Conservation (phyloP, 2,329 filamentous ascomycete genomes). For the Aplosporella prunicola region DNA sequence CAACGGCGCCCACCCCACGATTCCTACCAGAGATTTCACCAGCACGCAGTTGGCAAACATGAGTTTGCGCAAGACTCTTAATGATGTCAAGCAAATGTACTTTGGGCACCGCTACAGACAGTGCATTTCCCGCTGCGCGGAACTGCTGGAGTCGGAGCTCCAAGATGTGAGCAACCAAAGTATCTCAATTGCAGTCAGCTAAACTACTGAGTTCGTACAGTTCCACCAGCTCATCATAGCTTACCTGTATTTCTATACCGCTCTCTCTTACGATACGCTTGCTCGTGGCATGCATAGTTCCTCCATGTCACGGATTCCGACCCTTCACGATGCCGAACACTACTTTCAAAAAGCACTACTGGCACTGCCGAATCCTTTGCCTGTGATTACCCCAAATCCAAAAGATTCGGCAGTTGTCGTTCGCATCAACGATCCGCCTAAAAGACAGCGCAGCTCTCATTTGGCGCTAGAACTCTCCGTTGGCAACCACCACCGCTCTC, state of each 20-base stretch:
- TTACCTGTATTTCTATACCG: conserved; percentile 30
- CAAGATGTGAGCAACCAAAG: conserved; percentile 1
- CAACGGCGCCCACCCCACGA: too few relatives aligned
- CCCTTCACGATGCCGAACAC: conserved; percentile 26
- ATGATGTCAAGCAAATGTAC: conserved; percentile 10
- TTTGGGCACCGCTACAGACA: conserved; percentile 27
- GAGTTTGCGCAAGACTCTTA: conserved; percentile 7
- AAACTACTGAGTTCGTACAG: conserved; percentile 15
- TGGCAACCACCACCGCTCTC: too few relatives aligned
- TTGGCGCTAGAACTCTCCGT: too few relatives aligned
- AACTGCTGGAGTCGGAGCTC: conserved; percentile 16
- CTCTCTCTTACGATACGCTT: conserved; percentile 27
- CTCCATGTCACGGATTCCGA: conserved; percentile 19
- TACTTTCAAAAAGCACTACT: conserved; percentile 25
- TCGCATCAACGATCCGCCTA: too few relatives aligned
- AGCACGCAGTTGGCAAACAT: too few relatives aligned
- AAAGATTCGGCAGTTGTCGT: too few relatives aligned
- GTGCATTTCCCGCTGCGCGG: conserved; percentile 22
- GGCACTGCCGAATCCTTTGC: conserved; percentile 12
- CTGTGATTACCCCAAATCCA: neutral
- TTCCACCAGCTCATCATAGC: conserved; percentile 25
- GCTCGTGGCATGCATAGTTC: conserved; percentile 25
- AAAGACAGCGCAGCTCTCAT: conserved; percentile 11
- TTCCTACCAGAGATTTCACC: too few relatives aligned
- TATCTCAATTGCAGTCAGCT: neutral